Conservation (phyloP, 2,329 filamentous ascomycete genomes). For the Furcasterigmium sp. region DNA sequence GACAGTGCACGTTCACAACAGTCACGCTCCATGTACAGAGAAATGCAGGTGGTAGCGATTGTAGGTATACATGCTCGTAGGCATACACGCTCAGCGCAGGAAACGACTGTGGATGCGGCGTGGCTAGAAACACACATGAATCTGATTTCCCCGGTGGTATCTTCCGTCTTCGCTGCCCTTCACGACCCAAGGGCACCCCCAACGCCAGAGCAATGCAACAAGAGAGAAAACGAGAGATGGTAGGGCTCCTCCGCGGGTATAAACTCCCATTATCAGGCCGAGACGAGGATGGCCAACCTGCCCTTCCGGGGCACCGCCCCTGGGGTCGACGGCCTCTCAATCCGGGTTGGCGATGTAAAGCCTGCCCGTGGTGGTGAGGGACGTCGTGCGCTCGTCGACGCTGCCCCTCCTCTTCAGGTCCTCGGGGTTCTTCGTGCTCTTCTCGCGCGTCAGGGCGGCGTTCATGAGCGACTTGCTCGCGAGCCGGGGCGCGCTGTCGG, state of each 20-base stretch:
- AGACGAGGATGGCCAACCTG: too few species aligned
- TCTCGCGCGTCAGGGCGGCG: constrained; percentile 55
- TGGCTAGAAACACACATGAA: not conserved
- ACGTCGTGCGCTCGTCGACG: constrained; percentile 77
- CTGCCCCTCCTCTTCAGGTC: constrained; percentile 73
- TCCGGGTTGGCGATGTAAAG: constrained; percentile 87
- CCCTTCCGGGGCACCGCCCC: too few species aligned
- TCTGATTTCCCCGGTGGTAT: not conserved
- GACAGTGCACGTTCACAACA: too few species aligned
- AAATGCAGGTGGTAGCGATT: constrained; percentile 4
- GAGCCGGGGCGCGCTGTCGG: constrained; percentile 36
- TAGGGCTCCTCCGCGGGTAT: too few species aligned
- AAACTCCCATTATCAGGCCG: too few species aligned
- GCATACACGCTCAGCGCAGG: not conserved
- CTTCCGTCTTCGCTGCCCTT: not conserved
- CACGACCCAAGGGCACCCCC: constrained; percentile 1
- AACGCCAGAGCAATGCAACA: constrained; percentile 11
- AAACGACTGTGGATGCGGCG: constrained; percentile 4
- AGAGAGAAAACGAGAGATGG: constrained; percentile 2
- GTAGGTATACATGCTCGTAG: constrained; percentile 5
- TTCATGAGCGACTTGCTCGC: constrained; percentile 55
- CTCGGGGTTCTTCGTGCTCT: constrained; percentile 62
- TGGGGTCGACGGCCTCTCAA: constrained; percentile 24
- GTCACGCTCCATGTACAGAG: too few species aligned
- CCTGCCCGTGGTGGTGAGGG: constrained; percentile 60